Base-by-base conservation (phyloP, 768 basidiomycete genomes). In the Lactarius quietus region DNA sequence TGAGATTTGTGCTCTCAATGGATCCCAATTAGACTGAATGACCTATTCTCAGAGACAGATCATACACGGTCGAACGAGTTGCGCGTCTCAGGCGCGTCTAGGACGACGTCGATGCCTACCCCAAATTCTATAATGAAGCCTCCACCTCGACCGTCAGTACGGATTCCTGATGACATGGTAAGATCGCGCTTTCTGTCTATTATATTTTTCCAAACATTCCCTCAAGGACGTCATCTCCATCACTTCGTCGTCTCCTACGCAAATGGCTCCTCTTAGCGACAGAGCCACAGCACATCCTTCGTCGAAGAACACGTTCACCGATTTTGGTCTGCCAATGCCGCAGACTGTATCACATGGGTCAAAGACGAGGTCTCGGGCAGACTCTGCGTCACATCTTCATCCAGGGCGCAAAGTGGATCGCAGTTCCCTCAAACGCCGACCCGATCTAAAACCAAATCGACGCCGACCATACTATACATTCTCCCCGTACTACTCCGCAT, bases 401-500 rank as follows among this genome's bases (percentile, higher is more conserved):
- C 8, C 9, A 17, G 29, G 35, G 38, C 14, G 35, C 55, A 57
- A 51, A n/a, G 29, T 57, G 55, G 64, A 57, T 26, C 48, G n/a
- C 18, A 8, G 4, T 29, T 15, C 2, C 51, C 33, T 26, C 61
- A 41, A 38, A 66, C 65, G 10, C 65, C 65, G 3, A 36, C 65
- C 33, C 57, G 61, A 29, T 23, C 65, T 31, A 66, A 53, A 41
- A 18, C 35, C 31, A 58, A 36, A 38, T 4, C 15, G 2, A 55
- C 36, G 4, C 12, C 14, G 1, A 45, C 41, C 18, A 43, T 20
- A 35, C 35, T 57, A 2, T 39, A 20, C 31, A 3, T 28, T 5
- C 38, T 14, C n/a, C 26, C 45, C 65, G 51, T 20, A 59, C 51
- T 53, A 66, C 65, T 2, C 65, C 65, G 10, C 51, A 66, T 6